Evolutionary conservation across 331 rosid genomes (phyloP), one percentile per base, ranked within the genome.

Genomic region (Erythrophleum ivorense): DNA sequence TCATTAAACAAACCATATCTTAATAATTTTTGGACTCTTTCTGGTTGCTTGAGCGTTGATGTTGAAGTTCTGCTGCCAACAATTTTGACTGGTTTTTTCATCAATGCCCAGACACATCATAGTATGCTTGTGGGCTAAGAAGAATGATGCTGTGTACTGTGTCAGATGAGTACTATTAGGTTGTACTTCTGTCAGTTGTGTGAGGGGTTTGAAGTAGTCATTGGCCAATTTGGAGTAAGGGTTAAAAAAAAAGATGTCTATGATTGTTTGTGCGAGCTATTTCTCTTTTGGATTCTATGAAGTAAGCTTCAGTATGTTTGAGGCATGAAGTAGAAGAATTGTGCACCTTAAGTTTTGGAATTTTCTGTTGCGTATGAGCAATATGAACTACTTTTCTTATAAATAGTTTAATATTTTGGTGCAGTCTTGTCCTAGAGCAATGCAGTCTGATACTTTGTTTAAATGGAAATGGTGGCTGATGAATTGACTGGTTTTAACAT

Each of bases 391-490:
- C 50, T 3, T 80, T 60, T 53, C 73, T 19, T 60, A 48, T 71
- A 18, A 53, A 65, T 72, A 45, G 48, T 60, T 52, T 49, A 57
- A 55, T 71, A 43, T 6, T 24, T 48, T 46, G 62, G 29, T 45
- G 69, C 45, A 73, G 50, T 48, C 9, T 76, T 60, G 24, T 62
- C 24, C 77, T 48, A 24, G 65, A 34, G 57, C 36, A 49, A n/a
- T 48, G 46, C 12, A 58, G 77, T 36, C 59, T 43, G 49, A 78
- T 12, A 73, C 21, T 41, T 76, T 33, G 11, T 29, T 19, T 54
- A 24, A 50, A 76, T 67, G 9, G 31, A 81, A 81, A 33, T 36
- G 79, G 55, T 57, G 59, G 57, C 79, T 70, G 76, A 45, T 46
- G 43, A 71, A 16, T 70, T 34, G 6, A 11, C 41, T 41, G 16